Evolutionary conservation across 352 stramenopile species (phyloP), one percentile per base, ranked within the genome.

Genomic region (Pythium guiyangense): DNA sequence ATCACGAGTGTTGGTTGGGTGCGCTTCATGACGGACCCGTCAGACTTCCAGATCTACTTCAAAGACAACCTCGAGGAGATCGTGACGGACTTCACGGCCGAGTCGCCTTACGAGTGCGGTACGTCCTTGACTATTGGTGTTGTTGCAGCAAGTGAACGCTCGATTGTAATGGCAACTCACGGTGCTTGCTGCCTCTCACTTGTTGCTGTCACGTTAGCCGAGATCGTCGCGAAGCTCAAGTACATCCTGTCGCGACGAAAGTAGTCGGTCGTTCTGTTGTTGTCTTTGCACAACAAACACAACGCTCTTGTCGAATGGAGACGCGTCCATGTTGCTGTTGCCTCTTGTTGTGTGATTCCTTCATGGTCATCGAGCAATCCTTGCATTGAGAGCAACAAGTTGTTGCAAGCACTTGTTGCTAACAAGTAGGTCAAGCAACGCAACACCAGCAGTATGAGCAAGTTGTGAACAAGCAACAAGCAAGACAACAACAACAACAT

Each of bases 171-270:
- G 22, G 20, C 37, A 29, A 14, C n/a, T 5, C n/a, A 42, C 9
- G 10, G n/a, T n/a, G n/a, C n/a, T 51, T 8, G 4, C 20, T 42
- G 25, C 31, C 20, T 27, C 39, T 26, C 25, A 3, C 8, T n/a
- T n/a, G n/a, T 37, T 46, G 8, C 47, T 48, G 26, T 29, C 26
- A 49, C 18, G 49, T 37, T 54, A 94, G 86, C 86, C 18, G 86
- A 95, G 63, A 95, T 95, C 49, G 86, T 94, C 25, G 86, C 86
- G 42, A 95, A 95, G 64, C 79, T 95, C 59, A 95, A 93, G 79
- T 95, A 95, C 71, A 95, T 95, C 62, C 54, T 92, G 49, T 94
- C 84, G 29, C 69, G 82, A 74, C 72, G 81, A 67, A 91, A 91
- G 63, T 87, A 73, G 53, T 37, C 31, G 31, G n/a, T n/a, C n/a